These are phyloP conservation scores for Leccinum aurantiacum DNA, from an alignment of 768 basidiomycete genomes.

Conservation along the genomic window DNA sequence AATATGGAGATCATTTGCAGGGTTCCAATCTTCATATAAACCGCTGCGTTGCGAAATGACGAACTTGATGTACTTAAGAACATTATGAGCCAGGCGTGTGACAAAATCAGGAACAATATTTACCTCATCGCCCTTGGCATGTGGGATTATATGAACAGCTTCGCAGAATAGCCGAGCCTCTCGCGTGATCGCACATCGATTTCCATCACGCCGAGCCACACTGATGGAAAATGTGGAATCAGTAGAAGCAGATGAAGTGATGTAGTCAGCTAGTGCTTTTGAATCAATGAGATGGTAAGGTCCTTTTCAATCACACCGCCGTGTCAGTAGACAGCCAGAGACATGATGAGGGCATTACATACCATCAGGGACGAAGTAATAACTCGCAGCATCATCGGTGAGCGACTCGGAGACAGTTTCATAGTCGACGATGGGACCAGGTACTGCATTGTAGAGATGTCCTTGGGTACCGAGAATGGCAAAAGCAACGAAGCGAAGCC, in stretches of 20 bases:
- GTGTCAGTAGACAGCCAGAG: neutral
- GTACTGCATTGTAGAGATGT: neutral
- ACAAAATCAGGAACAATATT: neutral
- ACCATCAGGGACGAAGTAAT: neutral
- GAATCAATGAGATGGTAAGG: neutral
- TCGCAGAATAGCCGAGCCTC: neutral
- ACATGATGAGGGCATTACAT: neutral
- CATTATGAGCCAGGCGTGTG: neutral
- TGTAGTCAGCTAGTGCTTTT: neutral
- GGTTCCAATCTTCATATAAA: neutral
- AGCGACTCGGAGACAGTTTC: neutral
- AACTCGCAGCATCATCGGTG: neutral
- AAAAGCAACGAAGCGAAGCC: neutral
- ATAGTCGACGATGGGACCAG: neutral
- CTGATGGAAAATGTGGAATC: neutral
- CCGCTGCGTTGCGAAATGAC: neutral
- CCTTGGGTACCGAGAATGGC: neutral
- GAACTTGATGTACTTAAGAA: neutral
- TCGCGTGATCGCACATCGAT: neutral
- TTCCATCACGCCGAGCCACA: neutral
- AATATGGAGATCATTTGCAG: neutral
- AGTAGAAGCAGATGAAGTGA: neutral
- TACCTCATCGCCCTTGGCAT: neutral
- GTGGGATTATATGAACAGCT: neutral
- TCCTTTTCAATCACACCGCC: neutral